phyloP scores from a whole-genome alignment of 768 basidiomycete species.

The Hygrocybe punicea region DNA sequence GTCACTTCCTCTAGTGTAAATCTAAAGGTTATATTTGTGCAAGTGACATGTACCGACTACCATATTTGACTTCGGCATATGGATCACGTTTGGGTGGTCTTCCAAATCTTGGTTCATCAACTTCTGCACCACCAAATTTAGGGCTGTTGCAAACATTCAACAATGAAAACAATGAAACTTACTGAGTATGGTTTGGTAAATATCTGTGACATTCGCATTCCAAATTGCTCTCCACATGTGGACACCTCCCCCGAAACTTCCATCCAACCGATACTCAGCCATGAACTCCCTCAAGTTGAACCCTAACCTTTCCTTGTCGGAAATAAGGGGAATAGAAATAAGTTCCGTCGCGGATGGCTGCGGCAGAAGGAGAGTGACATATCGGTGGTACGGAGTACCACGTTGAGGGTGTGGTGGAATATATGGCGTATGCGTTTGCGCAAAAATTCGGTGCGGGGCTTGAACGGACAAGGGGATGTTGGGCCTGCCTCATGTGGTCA shows the following conservation, averaged over 20 bases:
- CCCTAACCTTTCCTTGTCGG: conserved; percentile 46
- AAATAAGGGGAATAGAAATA: conserved; percentile 48
- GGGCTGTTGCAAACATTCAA: conserved; percentile 3
- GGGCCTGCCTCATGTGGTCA: conserved; percentile 45
- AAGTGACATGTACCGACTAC: too few relatives aligned
- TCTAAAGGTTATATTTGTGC: too few relatives aligned
- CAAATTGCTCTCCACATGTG: conserved; percentile 85
- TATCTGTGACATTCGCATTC: conserved; percentile 57
- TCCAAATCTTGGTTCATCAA: conserved; percentile 55
- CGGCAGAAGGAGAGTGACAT: conserved; percentile 69
- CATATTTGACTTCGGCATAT: conserved; percentile 56
- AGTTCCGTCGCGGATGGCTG: conserved; percentile 50
- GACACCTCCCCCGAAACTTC: conserved; percentile 59
- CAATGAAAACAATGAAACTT: conserved; percentile 33
- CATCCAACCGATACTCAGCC: conserved; percentile 50
- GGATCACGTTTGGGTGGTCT: conserved; percentile 49
- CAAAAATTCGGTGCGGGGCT: conserved; percentile 38
- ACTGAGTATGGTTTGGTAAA: conserved; percentile 69
- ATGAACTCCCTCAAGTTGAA: conserved; percentile 70
- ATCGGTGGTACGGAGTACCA: conserved; percentile 89
- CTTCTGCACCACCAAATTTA: conserved; percentile 31
- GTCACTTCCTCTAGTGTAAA: too few relatives aligned
- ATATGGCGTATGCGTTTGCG: conserved; percentile 62
- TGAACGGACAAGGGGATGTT: conserved; percentile 75
- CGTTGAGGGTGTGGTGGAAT: conserved; percentile 89